Base-by-base conservation (phyloP, 106 monocot species). In the Dendrobium chrysotoxum region DNA sequence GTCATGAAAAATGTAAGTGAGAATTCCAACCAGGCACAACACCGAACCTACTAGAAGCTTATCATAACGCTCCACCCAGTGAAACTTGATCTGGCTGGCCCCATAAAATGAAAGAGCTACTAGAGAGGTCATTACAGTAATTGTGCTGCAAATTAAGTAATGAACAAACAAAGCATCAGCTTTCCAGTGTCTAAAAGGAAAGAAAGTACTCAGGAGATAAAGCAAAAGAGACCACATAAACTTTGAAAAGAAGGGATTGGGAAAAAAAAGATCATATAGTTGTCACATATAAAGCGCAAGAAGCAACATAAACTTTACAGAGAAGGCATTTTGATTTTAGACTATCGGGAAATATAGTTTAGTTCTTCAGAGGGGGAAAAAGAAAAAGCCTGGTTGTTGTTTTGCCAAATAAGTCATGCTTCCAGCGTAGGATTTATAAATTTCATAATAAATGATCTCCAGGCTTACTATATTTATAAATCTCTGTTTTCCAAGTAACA, bases 11-110 rank as follows among this genome's bases (percentile, higher is more conserved):
- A 90, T 16, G 26, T 80, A 86, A 4, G 92, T 93, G 61, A 93
- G 72, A 55, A 93, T 77, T 46, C 92, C 92, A 72, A 93, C 92
- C 58, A 86, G 54, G 81, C 92, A 90, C 81, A 93, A 73, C 46
- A 93, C 92, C 4, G 88, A 86, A 47, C 92, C 92, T 15, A 93
- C 92, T 18, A 93, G 92, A 81, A 93, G 88, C 86, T 93, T 93
- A 70, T 93, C 92, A 53, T 93, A 75, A 80, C 90, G 92, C 65
- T 93, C 92, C 54, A 93, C 90, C 92, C 92, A 93, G 79, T 90
- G 92, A 40, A 93, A 90, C 79, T 90, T 90, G 65, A 93, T 65
- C 80, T 88, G 90, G 81, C 90, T 93, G 0, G 92, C 92, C 9
- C 92, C 92, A 23, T 93, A 93, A 73, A 83, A 93, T 11, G 92